Percentiles rank a stretch among this genome's conserved stretches.
These are phyloP conservation scores for Lepidium aucheri DNA, from an alignment of 345 rosid species.

Conservation along the genomic window DNA sequence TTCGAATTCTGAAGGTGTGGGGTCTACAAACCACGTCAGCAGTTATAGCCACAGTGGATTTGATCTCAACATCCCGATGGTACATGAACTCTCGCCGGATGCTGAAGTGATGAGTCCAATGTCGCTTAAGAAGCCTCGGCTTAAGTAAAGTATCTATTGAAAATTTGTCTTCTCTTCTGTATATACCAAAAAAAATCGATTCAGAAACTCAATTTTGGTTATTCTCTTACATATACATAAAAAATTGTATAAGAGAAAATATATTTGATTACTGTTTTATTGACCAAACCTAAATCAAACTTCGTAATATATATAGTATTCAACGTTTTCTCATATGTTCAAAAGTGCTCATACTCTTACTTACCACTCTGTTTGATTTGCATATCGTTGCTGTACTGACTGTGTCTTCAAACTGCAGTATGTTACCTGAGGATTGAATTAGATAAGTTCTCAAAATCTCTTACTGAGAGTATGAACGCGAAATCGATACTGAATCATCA, in stretches of 20 bases:
- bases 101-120: constrained; percentile 45
- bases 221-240: background rate
- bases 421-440: constrained; percentile 38
- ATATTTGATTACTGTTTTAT: background rate
- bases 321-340: no score
- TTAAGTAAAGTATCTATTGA: background rate
- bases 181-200: background rate
- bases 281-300: background rate
- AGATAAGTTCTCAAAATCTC: background rate
- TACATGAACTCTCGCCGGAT: constrained; percentile 34
- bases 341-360: background rate
- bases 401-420: constrained; percentile 66
- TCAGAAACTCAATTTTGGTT: background rate
- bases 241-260: background rate
- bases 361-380: constrained; percentile 27
- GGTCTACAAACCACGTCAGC: constrained; percentile 39
- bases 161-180: background rate
- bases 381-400: constrained; percentile 35
- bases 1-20: constrained; percentile 36
- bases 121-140: constrained; percentile 36
- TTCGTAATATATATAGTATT: no score
- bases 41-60: constrained; percentile 39
- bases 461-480: background rate
- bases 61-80: constrained; percentile 50
- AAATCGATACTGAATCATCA: background rate